Conservation (phyloP, 139 green algal genomes). For the Chlorella sp. region DNA sequence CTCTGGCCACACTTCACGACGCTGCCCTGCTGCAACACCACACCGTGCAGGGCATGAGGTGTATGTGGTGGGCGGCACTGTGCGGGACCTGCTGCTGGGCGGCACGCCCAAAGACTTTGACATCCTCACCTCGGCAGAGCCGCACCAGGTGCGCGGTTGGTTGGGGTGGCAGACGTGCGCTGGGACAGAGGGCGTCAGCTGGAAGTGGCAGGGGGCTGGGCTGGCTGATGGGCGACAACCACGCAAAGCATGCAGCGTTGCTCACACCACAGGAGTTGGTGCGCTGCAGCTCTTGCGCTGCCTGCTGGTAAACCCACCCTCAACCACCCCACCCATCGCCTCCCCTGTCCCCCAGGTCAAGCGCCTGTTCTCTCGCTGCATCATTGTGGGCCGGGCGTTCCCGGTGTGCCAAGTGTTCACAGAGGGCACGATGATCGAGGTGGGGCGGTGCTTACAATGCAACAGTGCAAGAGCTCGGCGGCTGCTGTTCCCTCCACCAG, state of each 20-base stretch:
- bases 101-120: slow-evolving; percentile 73
- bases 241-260: too few species aligned
- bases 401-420: slow-evolving; percentile 61
- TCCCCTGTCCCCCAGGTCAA: slow-evolving; percentile 28
- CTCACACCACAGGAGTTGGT: too few species aligned
- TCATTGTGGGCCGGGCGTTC: slow-evolving; percentile 67
- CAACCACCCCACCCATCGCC: too few species aligned
- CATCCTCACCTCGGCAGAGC: slow-evolving; percentile 66
- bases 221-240: too few species aligned
- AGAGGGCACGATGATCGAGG: slow-evolving; percentile 47
- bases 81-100: slow-evolving; percentile 75
- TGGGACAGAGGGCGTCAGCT: too few species aligned
- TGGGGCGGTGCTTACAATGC: neutral
- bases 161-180: neutral
- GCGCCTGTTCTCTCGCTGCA: slow-evolving; percentile 45
- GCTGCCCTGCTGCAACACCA: too few species aligned
- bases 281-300: too few species aligned
- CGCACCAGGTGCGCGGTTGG: slow-evolving; percentile 51
- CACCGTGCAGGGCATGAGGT: slow-evolving; percentile 60
- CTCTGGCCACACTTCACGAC: too few species aligned
- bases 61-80: slow-evolving; percentile 79
- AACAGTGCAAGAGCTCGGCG: too few species aligned
- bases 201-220: too few species aligned
- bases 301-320: too few species aligned
- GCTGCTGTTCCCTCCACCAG: too few species aligned